Base-by-base conservation (phyloP, 2,329 filamentous ascomycete species). In the Aureobasidium sp. region DNA sequence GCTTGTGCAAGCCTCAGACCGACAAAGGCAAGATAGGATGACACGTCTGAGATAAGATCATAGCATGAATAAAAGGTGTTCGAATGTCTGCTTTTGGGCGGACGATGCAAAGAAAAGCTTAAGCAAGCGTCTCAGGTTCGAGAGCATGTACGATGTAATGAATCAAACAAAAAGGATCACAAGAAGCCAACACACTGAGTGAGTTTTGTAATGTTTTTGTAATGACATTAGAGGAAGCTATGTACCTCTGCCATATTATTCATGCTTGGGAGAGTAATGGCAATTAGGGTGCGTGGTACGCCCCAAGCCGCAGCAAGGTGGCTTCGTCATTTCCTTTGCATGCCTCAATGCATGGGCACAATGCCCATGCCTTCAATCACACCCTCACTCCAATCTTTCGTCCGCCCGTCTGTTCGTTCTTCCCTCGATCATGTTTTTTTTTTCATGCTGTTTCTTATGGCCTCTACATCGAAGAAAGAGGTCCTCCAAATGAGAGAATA, bases 221-320 rank as follows among this genome's bases (percentile, higher is more conserved):
- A 41, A 45, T 57, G 53, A 57, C 39, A 44, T 44, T 56, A 17
- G 53, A 57, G 27, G 53, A 36, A 11, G 22, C 53, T 44, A 57
- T 36, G 29, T 22, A 45, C 53, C 53, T 57, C 53, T 15, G 53
- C 36, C 39, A 57, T 15, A 36, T 55, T 45, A 36, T 45, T n/a
- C 45, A 57, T 45, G 53, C 39, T 57, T 57, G 15, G 15, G n/a
- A 36, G 29, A 57, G 53, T 44, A 45, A 57, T 34, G 41, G 5
- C 37, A 57, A 45, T 5, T 48, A 48, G 45, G 45, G 45, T 57
- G 11, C 25, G 25, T 34, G 39, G 22, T 17, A 20, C 22, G 14
- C 49, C 2, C n/a, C 48, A 12, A 37, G 34, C 7, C 6, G 34
- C 34, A 27, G 49, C 49, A 39, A 39, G 34, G 15, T 41, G 22